phyloP scores from a whole-genome alignment of 305 asterid genomes.

The Solanum hybrid region DNA sequence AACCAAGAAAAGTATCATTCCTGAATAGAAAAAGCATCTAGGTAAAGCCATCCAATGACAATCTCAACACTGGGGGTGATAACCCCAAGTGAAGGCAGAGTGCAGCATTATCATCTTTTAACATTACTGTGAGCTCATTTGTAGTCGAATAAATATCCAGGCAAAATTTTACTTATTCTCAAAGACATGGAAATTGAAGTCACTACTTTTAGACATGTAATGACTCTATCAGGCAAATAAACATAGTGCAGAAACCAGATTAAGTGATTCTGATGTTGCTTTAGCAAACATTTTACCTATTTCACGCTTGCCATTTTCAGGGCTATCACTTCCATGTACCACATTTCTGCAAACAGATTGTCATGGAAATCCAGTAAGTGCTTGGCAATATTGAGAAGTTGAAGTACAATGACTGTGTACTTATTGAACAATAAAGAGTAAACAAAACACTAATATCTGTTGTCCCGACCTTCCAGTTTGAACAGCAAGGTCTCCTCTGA shows the following conservation, averaged over 20 bases:
- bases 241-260: not conserved
- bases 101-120: not conserved
- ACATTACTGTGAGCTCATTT: not conserved
- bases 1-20: no score
- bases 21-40: not conserved
- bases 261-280: not conserved
- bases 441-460: not conserved
- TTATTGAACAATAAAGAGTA: not conserved
- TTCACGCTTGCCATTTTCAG: conserved; percentile 83
- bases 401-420: not conserved
- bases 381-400: not conserved
- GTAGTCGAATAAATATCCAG: not conserved
- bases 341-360: conserved; percentile 60
- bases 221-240: not conserved
- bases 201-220: not conserved
- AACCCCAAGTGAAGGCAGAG: not conserved
- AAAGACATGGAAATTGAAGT: not conserved
- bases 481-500: conserved; percentile 95
- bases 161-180: not conserved
- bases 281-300: conserved; percentile 41
- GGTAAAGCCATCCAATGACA: not conserved
- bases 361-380: not conserved
- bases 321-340: conserved; percentile 95
- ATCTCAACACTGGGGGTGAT: not conserved
- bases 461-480: conserved; percentile 79